Evolutionary conservation across 1,284 basidiomycete species (phyloP).

Genomic region (Cryptococcus maquisensis): DNA sequence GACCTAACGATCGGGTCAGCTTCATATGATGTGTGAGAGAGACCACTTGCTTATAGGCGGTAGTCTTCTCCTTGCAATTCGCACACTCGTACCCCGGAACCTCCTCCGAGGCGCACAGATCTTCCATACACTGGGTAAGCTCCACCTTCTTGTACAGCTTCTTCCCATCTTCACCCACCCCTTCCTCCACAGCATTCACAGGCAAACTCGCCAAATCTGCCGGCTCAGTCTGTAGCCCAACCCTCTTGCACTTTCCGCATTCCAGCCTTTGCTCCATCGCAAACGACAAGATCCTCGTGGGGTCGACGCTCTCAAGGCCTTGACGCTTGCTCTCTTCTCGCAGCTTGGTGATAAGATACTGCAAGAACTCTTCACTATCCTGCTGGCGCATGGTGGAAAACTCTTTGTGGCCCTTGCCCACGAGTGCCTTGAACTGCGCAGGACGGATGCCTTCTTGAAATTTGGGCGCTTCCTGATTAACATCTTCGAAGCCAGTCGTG

Average conservation of each 20-base stretch:
- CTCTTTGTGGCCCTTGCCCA: slow-evolving; percentile 89
- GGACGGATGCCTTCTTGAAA: slow-evolving; percentile 89
- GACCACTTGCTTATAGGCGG: slow-evolving; percentile 59
- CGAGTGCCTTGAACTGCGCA: slow-evolving; percentile 76
- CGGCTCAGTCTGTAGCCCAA: slow-evolving; percentile 78
- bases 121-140: slow-evolving; percentile 66
- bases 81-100: slow-evolving; percentile 66
- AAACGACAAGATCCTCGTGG: slow-evolving; percentile 75
- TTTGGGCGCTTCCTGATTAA: slow-evolving; percentile 28
- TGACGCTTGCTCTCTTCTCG: slow-evolving; percentile 62
- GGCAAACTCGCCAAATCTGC: slow-evolving; percentile 75
- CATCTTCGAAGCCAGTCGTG: slow-evolving; percentile 32
- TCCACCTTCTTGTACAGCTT: slow-evolving; percentile 63
- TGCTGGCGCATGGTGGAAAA: slow-evolving; percentile 97
- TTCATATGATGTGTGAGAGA: background rate
- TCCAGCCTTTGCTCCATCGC: slow-evolving; percentile 80
- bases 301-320: slow-evolving; percentile 50
- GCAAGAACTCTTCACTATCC: slow-evolving; percentile 93
- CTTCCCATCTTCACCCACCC: slow-evolving; percentile 61
- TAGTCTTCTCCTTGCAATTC: slow-evolving; percentile 60
- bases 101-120: slow-evolving; percentile 63
- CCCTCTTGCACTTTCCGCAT: slow-evolving; percentile 75
- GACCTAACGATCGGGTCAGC: slow-evolving; percentile 51
- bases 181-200: slow-evolving; percentile 62
- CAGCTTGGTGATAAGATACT: slow-evolving; percentile 69